These are phyloP conservation scores for Sarocladium oryzae DNA, from an alignment of 2,329 filamentous ascomycete species.

Conservation along the genomic window DNA sequence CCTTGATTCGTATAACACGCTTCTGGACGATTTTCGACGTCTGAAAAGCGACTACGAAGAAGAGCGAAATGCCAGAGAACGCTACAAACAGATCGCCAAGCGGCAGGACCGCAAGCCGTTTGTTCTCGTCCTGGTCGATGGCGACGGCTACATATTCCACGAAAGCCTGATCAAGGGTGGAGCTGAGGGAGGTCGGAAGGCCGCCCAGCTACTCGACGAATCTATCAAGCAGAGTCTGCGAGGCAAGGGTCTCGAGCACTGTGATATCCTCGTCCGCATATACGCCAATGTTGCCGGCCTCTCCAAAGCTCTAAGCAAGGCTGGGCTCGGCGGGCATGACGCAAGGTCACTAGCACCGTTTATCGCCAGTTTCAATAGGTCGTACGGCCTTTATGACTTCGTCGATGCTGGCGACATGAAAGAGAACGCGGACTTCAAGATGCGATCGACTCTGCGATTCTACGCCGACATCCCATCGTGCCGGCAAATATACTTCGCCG, in stretches of 20 bases:
- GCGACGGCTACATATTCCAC: slow-evolving; percentile 50
- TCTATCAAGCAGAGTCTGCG: slow-evolving; percentile 41
- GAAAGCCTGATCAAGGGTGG: slow-evolving; percentile 40
- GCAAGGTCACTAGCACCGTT: slow-evolving; percentile 51
- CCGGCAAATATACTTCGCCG: slow-evolving; percentile 58
- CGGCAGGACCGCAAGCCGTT: slow-evolving; percentile 49
- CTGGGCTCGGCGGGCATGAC: slow-evolving; percentile 44
- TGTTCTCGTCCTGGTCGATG: slow-evolving; percentile 55
- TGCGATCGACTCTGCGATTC: slow-evolving; percentile 41
- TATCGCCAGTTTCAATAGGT: slow-evolving; percentile 48
- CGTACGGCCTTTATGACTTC: slow-evolving; percentile 53
- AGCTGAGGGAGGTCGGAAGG: slow-evolving; percentile 47
- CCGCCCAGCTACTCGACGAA: slow-evolving; percentile 47
- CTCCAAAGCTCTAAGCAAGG: slow-evolving; percentile 38
- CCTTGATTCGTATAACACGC: slow-evolving; percentile 24
- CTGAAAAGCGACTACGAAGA: slow-evolving; percentile 53
- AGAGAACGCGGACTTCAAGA: slow-evolving; percentile 53
- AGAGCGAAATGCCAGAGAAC: slow-evolving; percentile 44
- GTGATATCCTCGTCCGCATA: slow-evolving; percentile 47
- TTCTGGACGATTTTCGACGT: slow-evolving; percentile 47
- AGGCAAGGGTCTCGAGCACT: slow-evolving; percentile 41
- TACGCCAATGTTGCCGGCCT: slow-evolving; percentile 50
- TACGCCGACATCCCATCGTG: slow-evolving; percentile 54
- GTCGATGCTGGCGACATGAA: slow-evolving; percentile 56
- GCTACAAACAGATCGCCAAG: slow-evolving; percentile 46